These are phyloP conservation scores for Leavenworthia alabamica DNA, from an alignment of 345 rosid genomes.

Conservation along the genomic window DNA sequence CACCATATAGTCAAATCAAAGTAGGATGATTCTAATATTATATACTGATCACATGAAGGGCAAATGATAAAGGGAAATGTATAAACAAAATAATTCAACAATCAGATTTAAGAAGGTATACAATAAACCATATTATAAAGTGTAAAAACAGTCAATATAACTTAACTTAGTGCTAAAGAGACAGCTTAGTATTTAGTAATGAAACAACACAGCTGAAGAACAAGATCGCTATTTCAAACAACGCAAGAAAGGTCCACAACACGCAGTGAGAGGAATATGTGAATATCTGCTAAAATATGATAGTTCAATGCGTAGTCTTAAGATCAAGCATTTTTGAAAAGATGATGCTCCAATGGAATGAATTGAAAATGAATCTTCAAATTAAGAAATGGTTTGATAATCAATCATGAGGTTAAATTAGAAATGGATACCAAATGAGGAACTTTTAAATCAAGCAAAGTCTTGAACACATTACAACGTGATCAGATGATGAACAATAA, in stretches of 20 bases:
- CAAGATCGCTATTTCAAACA: neutral
- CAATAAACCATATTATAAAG: neutral
- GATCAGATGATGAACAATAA: neutral
- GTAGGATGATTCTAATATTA: constrained; percentile 17
- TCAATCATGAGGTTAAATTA: too few relatives aligned
- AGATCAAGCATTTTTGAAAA: neutral
- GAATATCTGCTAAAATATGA: neutral
- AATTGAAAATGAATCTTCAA: neutral
- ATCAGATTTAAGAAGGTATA: neutral
- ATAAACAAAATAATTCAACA: neutral
- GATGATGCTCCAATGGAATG: neutral
- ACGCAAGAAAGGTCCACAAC: neutral
- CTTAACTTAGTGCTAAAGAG: neutral
- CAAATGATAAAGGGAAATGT: neutral
- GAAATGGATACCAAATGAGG: too few relatives aligned
- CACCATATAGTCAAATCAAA: constrained; percentile 36
- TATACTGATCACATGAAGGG: constrained; percentile 10
- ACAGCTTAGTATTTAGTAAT: neutral
- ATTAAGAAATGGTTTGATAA: neutral
- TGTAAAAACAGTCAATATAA: neutral
- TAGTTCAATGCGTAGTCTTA: neutral
- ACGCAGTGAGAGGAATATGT: neutral
- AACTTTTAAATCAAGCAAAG: too few relatives aligned
- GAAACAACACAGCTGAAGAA: neutral
- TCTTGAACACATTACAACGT: too few relatives aligned